phyloP scores from a whole-genome alignment of 306 rosid species.

The Quillaja saponaria region DNA sequence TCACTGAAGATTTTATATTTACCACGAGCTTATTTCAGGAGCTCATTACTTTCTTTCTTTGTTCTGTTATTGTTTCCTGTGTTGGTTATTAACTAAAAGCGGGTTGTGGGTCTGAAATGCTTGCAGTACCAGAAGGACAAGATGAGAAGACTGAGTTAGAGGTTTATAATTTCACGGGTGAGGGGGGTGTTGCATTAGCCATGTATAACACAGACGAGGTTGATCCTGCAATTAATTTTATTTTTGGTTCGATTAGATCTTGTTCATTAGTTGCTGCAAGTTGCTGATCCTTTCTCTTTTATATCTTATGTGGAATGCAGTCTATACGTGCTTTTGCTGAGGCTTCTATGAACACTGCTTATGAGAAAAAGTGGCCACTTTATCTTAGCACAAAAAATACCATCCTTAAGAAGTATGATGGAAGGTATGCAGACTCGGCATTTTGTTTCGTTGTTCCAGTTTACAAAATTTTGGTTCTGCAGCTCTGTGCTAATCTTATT shows the following conservation, averaged over 20 bases:
- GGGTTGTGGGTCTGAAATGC: constrained; percentile 25
- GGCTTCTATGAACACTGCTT: constrained; percentile 87
- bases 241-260: constrained; percentile 23
- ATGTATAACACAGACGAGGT: constrained; percentile 99
- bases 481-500: constrained; percentile 10
- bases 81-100: constrained; percentile 7
- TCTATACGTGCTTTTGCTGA: constrained; percentile 91
- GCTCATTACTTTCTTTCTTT: not conserved
- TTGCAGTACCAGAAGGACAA: constrained; percentile 75
- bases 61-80: constrained; percentile 2
- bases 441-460: not conserved
- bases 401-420: constrained; percentile 96
- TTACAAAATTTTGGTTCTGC: not conserved
- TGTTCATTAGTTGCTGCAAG: constrained; percentile 22
- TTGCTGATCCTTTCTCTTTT: constrained; percentile 24
- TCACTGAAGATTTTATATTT: not conserved
- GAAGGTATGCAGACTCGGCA: constrained; percentile 63
- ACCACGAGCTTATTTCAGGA: not conserved
- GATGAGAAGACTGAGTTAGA: constrained; percentile 74
- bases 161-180: constrained; percentile 84
- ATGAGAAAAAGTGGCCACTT: constrained; percentile 93
- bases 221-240: constrained; percentile 29
- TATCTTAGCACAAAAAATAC: constrained; percentile 98
- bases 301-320: constrained; percentile 44
- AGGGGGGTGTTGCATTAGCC: constrained; percentile 87